A percentile compares a stretch with the other conserved stretches of the same genome.
These are phyloP conservation scores for Candida dendrica DNA, from an alignment of 805 yeast species.

Conservation along the genomic window DNA sequence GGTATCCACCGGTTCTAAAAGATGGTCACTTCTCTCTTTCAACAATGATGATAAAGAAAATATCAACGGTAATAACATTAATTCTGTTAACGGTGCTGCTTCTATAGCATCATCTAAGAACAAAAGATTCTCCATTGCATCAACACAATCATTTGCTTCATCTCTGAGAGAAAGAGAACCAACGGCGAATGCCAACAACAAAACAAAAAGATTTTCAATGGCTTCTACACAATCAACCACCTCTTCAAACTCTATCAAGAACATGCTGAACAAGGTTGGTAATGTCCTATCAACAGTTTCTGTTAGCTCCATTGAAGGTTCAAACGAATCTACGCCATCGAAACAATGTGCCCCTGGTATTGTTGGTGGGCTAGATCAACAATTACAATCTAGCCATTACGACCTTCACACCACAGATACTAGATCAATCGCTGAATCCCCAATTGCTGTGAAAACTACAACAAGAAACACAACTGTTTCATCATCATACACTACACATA, in stretches of 20 bases:
- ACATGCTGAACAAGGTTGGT: slow-evolving; percentile 16
- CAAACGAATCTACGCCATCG: slow-evolving; percentile 15
- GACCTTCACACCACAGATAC: too few relatives aligned
- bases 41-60: slow-evolving; percentile 15
- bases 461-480: slow-evolving; percentile 4
- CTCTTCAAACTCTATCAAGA: slow-evolving; percentile 13
- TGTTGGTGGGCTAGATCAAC: slow-evolving; percentile 14
- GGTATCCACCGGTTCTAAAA: slow-evolving; percentile 16
- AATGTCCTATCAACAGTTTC: slow-evolving; percentile 18
- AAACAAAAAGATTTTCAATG: slow-evolving; percentile 14
- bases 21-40: slow-evolving; percentile 23
- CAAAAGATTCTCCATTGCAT: slow-evolving; percentile 17
- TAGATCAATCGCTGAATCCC: background rate
- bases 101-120: slow-evolving; percentile 6
- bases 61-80: slow-evolving; percentile 1
- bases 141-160: slow-evolving; percentile 9
- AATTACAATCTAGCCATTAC: background rate
- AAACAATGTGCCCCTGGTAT: slow-evolving; percentile 15
- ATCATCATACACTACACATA: background rate
- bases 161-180: background rate
- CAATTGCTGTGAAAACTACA: slow-evolving; percentile 1
- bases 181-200: background rate
- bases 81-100: slow-evolving; percentile 6
- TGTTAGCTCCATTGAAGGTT: slow-evolving; percentile 9
- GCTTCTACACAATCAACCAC: slow-evolving; percentile 9